Evolutionary conservation across 2,329 filamentous ascomycete genomes (phyloP), one percentile per base, ranked within the genome.

Genomic region (Beauveria asiatica): DNA sequence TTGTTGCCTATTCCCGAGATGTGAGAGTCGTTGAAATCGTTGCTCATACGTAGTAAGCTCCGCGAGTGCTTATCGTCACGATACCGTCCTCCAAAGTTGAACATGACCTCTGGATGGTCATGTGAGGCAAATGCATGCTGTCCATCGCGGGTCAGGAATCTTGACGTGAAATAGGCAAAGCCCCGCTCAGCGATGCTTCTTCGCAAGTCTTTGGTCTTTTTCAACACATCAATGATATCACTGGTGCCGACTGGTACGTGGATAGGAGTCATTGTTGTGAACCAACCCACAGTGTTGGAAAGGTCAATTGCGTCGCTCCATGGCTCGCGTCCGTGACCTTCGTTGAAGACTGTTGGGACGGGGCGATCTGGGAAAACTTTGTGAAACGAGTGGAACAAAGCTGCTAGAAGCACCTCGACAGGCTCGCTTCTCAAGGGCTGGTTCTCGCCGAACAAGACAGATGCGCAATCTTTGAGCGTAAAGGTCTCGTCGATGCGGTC

Each of bases 1-100:
- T 42, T 33, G 23, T 37, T 41, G 3, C 37, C 39, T 5, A 19
- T 37, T 9, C 23, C 51, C 1, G 39, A 25, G 11, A 57, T 60
- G 27, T 51, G 54, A 11, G 52, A 30, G 19, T 19, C 19, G 19
- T 45, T 45, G 10, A 45, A 45, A 10, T 45, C 44, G 19, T 45
- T 45, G 10, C 44, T 45, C 19, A 45, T 45, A 11, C 44, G 44
- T 5, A 45, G 11, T 45, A 45, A 10, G 3, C 44, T 45, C 44
- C 19, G 19, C 19, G 44, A 45, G 19, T 45, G 10, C 44, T 4
- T 45, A 11, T 70, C 73, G 3, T 68, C 64, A 0, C 71, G 67
- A 60, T 74, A 78, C 19, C 72, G 70, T 1, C 78, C 61, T 10
- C 25, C 46, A 62, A 77, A 80, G 64, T 80, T 80, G 70, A 80